Percentiles rank a stretch among this genome's conserved stretches.
These are phyloP conservation scores for Acanthamoeba royreba DNA, from an alignment of 208 protist species.

Conservation along the genomic window DNA sequence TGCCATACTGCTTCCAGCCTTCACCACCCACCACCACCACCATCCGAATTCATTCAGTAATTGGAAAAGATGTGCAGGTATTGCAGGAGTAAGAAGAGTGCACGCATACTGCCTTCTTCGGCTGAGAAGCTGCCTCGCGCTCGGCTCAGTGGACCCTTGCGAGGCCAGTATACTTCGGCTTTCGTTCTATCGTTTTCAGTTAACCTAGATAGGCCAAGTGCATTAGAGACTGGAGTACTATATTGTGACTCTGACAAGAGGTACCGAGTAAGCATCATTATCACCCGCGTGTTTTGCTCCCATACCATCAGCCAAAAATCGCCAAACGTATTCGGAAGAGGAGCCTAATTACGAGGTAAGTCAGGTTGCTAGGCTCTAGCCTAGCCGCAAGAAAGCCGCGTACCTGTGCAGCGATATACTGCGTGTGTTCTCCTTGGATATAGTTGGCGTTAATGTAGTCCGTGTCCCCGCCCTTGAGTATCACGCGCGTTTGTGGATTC, in stretches of 20 bases:
- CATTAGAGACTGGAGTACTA: neutral
- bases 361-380: too few species aligned
- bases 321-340: constrained; percentile 21
- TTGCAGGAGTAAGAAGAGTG: neutral
- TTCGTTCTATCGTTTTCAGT: constrained; percentile 28
- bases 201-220: neutral
- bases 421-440: neutral
- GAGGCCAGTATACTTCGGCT: constrained; percentile 23
- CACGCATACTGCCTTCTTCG: neutral
- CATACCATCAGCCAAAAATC: constrained; percentile 47
- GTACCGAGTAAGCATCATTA: constrained; percentile 20
- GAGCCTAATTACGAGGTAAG: neutral
- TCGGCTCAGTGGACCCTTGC: neutral
- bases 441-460: constrained; percentile 49
- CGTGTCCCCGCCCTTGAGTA: neutral
- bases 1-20: constrained; percentile 36
- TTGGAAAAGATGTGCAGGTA: neutral
- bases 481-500: neutral
- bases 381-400: neutral
- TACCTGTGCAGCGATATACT: constrained; percentile 12
- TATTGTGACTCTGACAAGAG: neutral
- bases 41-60: neutral
- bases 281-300: constrained; percentile 18
- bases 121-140: neutral
- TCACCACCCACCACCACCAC: neutral